Conservation (phyloP, 768 basidiomycete species). For the Lepiota brunneoincarnata region DNA sequence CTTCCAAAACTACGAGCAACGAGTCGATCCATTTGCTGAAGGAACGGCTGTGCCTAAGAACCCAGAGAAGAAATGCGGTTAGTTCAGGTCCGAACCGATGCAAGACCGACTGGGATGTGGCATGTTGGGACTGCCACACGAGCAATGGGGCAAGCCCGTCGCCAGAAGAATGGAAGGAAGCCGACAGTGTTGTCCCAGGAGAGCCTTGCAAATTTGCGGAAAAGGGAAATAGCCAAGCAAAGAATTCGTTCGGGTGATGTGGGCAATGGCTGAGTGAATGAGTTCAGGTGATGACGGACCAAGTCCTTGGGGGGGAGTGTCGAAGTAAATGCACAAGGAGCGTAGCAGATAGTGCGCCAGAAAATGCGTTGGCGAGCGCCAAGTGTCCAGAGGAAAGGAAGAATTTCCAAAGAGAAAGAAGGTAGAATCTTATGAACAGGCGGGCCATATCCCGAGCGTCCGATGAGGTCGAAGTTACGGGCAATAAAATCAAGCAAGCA, state of each 20-base stretch:
- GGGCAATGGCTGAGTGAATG: not conserved
- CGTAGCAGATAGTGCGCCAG: no score
- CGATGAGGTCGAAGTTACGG: no score
- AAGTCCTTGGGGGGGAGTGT: not conserved
- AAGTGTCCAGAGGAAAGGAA: no score
- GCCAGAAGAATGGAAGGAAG: not conserved
- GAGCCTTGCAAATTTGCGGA: not conserved
- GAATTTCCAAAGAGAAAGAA: no score
- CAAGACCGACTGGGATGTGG: not conserved
- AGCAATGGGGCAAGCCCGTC: not conserved
- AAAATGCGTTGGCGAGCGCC: no score
- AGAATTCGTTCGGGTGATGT: not conserved
- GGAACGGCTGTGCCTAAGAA: not conserved
- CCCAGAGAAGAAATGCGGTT: not conserved
- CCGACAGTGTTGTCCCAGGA: not conserved
- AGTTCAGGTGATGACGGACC: not conserved
- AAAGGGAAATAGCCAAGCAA: not conserved
- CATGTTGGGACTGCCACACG: not conserved
- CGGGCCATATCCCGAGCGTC: no score
- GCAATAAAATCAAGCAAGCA: no score
- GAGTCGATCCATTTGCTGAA: not conserved
- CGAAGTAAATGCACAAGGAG: no score
- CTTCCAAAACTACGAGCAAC: not conserved
- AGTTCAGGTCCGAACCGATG: not conserved
- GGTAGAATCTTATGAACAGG: no score